These are phyloP conservation scores for Chamaecrista fasciculata DNA, from an alignment of 306 rosid species.

Conservation along the genomic window DNA sequence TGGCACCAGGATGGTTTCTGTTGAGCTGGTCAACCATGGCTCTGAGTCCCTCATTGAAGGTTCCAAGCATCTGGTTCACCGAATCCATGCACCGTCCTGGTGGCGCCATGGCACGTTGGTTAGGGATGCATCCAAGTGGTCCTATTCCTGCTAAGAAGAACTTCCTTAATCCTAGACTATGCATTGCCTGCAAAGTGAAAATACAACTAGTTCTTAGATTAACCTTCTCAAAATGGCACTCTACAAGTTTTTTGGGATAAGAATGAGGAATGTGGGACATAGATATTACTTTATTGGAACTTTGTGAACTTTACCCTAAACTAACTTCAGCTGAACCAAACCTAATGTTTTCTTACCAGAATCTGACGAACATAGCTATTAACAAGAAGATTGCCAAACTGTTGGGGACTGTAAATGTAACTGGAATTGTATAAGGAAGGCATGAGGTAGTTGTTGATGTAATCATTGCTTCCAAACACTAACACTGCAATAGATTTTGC, in stretches of 20 bases:
- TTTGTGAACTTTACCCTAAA: too few species aligned
- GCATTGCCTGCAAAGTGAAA: conserved; percentile 40
- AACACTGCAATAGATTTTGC: conserved; percentile 47
- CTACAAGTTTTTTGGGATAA: too few species aligned
- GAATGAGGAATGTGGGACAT: too few species aligned
- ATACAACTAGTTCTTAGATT: too few species aligned
- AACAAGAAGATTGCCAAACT: conserved; percentile 63
- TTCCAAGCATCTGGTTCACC: conserved; percentile 64
- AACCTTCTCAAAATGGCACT: too few species aligned
- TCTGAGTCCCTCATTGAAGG: conserved; percentile 59
- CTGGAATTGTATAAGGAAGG: conserved; percentile 49
- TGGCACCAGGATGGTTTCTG: conserved; percentile 42
- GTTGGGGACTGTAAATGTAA: conserved; percentile 39
- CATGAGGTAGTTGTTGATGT: conserved; percentile 72
- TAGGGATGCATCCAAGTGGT: conserved; percentile 86
- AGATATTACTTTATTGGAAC: too few species aligned
- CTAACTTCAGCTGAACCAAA: too few species aligned
- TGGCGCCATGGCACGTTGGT: conserved; percentile 50
- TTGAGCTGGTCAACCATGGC: conserved; percentile 54
- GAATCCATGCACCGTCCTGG: conserved; percentile 56
- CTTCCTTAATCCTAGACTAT: conserved; percentile 60
- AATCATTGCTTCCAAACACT: conserved; percentile 71
- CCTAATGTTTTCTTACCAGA: conserved; percentile 23
- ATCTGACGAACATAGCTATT: conserved; percentile 50
- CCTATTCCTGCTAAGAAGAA: conserved; percentile 62